Conservation (phyloP, 768 basidiomycete species). For the Leccinum fibrillosum region DNA sequence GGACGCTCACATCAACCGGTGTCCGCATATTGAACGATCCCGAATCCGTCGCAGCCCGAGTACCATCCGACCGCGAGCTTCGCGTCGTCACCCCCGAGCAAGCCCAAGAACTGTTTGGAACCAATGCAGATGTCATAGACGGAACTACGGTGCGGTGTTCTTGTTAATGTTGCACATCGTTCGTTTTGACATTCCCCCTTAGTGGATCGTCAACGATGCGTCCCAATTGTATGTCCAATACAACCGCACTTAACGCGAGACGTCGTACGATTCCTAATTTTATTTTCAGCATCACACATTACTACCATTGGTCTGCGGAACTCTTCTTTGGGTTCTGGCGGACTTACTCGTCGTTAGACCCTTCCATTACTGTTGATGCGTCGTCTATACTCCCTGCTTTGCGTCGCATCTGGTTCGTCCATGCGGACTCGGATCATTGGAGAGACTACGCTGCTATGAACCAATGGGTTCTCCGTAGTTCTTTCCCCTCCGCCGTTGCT, state of each 20-base stretch:
- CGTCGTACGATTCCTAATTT: not conserved
- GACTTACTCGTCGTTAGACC: conserved; percentile 81
- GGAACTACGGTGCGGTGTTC: conserved; percentile 61
- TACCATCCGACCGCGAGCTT: conserved; percentile 80
- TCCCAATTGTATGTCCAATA: conserved; percentile 68
- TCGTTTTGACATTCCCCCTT: conserved; percentile 2
- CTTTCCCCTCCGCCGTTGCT: conserved; percentile 77
- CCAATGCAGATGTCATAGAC: conserved; percentile 68
- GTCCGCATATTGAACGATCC: conserved; percentile 54
- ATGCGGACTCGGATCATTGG: conserved; percentile 75
- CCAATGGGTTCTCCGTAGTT: conserved; percentile 74
- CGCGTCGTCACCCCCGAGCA: conserved; percentile 66
- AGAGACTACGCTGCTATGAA: conserved; percentile 92
- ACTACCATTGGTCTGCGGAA: conserved; percentile 93
- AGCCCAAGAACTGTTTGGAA: conserved; percentile 68
- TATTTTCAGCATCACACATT: conserved; percentile 71
- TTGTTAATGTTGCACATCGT: not conserved
- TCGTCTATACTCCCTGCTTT: conserved; percentile 70
- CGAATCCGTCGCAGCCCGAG: conserved; percentile 51
- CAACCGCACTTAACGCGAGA: not conserved
- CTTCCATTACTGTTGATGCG: conserved; percentile 59
- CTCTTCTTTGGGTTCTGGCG: conserved; percentile 92
- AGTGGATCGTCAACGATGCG: conserved; percentile 84
- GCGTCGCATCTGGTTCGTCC: conserved; percentile 73
- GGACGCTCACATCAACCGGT: conserved; percentile 70